These are phyloP conservation scores for Neurospora sp. DNA, from an alignment of 495 filamentous ascomycete species.

Conservation along the genomic window DNA sequence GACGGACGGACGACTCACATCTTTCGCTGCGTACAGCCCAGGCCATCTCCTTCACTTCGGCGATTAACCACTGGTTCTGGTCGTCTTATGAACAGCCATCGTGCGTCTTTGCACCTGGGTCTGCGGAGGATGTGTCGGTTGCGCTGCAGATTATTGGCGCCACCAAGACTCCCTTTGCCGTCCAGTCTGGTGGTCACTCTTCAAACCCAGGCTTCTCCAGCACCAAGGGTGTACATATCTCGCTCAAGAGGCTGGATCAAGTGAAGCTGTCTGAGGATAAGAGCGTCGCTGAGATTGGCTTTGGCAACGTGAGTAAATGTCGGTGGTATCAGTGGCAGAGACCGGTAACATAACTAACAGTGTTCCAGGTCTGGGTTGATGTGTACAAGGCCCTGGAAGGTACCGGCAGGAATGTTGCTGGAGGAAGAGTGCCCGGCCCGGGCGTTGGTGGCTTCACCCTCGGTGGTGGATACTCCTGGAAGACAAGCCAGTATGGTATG, in stretches of 20 bases:
- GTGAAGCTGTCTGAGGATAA: constrained; percentile 21
- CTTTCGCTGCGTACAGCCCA: neutral
- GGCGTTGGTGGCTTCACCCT: constrained; percentile 20
- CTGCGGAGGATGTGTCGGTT: constrained; percentile 11
- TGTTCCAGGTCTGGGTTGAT: constrained; percentile 11
- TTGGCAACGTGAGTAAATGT: constrained; percentile 1
- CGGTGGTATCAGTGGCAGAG: too few relatives aligned
- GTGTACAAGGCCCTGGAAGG: constrained; percentile 10
- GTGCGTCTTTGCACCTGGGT: constrained; percentile 11
- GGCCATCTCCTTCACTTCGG: neutral
- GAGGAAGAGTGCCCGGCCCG: constrained; percentile 15
- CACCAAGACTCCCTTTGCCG: constrained; percentile 26
- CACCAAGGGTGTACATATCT: constrained; percentile 23
- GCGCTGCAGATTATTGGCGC: constrained; percentile 12
- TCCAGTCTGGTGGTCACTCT: constrained; percentile 36
- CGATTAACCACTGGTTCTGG: constrained; percentile 13
- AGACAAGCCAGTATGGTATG: constrained; percentile 20
- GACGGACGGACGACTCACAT: neutral
- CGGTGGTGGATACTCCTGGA: constrained; percentile 22
- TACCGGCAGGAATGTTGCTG: constrained; percentile 14
- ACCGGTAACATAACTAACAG: neutral
- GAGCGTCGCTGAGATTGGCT: constrained; percentile 37
- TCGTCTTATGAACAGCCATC: constrained; percentile 11
- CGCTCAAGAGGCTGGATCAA: constrained; percentile 15
- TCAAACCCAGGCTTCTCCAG: constrained; percentile 19